These are phyloP conservation scores for Komagataella mondaviorum DNA, from an alignment of 805 yeast species.

Conservation along the genomic window DNA sequence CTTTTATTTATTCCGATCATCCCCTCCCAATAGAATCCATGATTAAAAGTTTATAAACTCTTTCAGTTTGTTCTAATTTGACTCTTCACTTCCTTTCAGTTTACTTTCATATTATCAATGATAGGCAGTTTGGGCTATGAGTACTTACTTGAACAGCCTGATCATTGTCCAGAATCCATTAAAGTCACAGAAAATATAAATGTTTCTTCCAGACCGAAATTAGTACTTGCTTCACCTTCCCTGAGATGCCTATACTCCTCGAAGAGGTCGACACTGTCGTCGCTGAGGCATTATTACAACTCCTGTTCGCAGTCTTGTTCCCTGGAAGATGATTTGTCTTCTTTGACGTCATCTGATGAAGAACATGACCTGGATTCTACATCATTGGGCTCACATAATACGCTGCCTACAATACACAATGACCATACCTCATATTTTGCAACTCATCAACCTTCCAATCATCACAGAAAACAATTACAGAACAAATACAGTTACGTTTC, in stretches of 20 bases:
- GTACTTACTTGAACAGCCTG: neutral
- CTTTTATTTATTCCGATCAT: neutral
- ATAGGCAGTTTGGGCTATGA: neutral
- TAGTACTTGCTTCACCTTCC: neutral
- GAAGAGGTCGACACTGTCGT: neutral
- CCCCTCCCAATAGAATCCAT: neutral
- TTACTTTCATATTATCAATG: neutral
- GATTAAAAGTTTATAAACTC: neutral
- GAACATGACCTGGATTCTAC: neutral
- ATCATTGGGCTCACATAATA: neutral
- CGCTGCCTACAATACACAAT: neutral
- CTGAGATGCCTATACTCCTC: neutral
- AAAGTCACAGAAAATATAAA: neutral
- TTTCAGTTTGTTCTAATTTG: neutral
- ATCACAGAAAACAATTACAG: neutral
- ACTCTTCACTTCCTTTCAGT: neutral
- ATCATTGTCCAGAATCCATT: neutral
- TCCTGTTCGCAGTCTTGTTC: neutral
- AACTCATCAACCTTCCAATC: neutral
- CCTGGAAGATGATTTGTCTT: neutral
- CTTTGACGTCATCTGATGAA: neutral
- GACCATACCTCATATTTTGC: neutral
- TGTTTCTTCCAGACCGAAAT: neutral
- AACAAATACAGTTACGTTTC: neutral
- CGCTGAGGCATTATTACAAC: neutral